Evolutionary conservation across 2,329 filamentous ascomycete species (phyloP).

Genomic region (Tolypocladium capitatum): DNA sequence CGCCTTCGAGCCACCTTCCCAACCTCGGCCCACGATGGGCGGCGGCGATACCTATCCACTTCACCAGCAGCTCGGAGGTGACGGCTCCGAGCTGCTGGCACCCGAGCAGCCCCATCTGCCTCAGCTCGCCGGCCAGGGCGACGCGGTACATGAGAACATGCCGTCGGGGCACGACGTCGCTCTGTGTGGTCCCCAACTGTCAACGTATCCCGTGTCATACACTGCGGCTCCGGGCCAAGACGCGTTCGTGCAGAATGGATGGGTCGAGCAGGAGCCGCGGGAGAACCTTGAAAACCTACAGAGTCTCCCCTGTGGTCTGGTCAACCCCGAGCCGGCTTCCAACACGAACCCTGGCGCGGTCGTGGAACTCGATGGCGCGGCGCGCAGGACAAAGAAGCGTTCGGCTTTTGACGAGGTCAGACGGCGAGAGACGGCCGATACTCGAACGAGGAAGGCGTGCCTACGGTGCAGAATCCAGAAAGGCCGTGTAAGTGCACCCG

Average conservation of each 20-base stretch:
- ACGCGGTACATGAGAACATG: not conserved
- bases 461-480: conserved; percentile 31
- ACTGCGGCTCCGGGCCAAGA: not conserved
- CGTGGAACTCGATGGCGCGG: not conserved
- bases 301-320: not conserved
- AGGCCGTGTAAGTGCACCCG: conserved; percentile 22
- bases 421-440: conserved; percentile 20
- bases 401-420: conserved; percentile 11
- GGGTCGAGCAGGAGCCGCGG: not conserved
- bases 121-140: not conserved
- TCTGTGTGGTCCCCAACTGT: not conserved
- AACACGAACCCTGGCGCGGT: not conserved
- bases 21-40: not conserved
- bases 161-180: not conserved
- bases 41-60: not conserved
- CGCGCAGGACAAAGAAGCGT: conserved; percentile 2
- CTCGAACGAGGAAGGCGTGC: conserved; percentile 25
- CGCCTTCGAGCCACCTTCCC: not conserved
- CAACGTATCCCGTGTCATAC: not conserved
- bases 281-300: not conserved
- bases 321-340: not conserved
- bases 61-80: not conserved
- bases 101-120: not conserved
- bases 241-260: not conserved
- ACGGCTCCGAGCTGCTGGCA: not conserved